phyloP scores from a whole-genome alignment of 495 filamentous ascomycete species.

The Emericellopsis terricola region DNA sequence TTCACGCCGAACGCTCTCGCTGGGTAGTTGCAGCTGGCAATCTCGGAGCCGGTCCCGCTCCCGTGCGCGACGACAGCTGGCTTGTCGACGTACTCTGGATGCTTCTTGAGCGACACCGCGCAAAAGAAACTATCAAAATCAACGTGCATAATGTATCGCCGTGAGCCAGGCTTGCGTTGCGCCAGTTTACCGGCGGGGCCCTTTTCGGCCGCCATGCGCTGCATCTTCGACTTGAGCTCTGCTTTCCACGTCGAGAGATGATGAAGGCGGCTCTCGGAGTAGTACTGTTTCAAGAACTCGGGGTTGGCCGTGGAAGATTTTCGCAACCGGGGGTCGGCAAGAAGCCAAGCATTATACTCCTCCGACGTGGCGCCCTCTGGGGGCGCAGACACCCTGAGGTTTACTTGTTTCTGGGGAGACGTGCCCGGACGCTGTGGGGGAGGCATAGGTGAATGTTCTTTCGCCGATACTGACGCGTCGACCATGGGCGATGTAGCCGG shows the following conservation, averaged over 20 bases:
- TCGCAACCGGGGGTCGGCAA: conserved; percentile 65
- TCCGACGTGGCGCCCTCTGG: conserved; percentile 52
- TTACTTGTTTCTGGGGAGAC: neutral
- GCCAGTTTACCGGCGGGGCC: conserved; percentile 16
- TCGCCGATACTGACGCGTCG: no score
- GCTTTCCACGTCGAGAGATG: conserved; percentile 94
- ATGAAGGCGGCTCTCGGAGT: conserved; percentile 82
- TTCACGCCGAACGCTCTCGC: conserved; percentile 73
- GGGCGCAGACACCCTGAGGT: conserved; percentile 7
- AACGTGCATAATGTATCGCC: conserved; percentile 82
- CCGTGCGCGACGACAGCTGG: conserved; percentile 85
- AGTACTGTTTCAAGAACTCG: conserved; percentile 84
- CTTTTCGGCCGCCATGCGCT: conserved; percentile 51
- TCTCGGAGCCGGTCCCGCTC: conserved; percentile 70
- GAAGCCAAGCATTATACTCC: conserved; percentile 70
- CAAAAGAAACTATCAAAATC: conserved; percentile 98
- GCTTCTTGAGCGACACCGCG: conserved; percentile 66
- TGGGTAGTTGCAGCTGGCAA: conserved; percentile 92
- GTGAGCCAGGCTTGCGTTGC: conserved; percentile 32
- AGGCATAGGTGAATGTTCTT: no score
- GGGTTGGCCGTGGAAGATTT: conserved; percentile 80
- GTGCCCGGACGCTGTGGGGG: neutral
- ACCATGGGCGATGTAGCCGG: neutral
- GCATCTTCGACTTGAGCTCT: conserved; percentile 72
- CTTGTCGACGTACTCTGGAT: conserved; percentile 58